Base-by-base conservation (phyloP, 1,139 yeast genomes). In the Kodamaea ohmeri region DNA sequence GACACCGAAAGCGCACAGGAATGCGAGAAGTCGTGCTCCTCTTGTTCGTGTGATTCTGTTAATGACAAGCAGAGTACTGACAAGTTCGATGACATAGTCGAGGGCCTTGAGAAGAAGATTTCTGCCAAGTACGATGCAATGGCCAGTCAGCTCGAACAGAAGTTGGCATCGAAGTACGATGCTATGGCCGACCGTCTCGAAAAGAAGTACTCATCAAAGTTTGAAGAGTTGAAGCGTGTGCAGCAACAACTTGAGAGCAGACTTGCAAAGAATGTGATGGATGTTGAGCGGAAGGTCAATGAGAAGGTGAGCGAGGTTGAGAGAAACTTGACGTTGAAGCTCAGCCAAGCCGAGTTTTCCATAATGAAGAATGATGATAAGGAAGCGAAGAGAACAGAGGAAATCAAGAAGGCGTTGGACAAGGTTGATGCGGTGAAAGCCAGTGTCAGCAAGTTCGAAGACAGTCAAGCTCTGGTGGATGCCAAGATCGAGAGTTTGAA, bases 271-370 rank as follows among this genome's bases (percentile, higher is more conserved):
- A 11, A 17, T 12, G 13, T 6, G 15, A 16, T n/a, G 7, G 39
- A 35, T 17, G 27, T 35, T 18, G 48, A 46, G 25, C 37, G 42
- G 15, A 28, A 39, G 25, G 26, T 22, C 12, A 15, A 19, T 31
- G 21, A 9, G 6, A 22, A 16, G 25, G 29, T n/a, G 8, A 12
- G 8, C 7, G 16, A 25, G 15, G 17, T 25, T 8, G 28, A 25
- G 16, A 25, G 14, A 13, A 24, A 24, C 6, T 9, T 13, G 6
- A 24, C 8, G 8, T n/a, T 5, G 26, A 24, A 24, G 26, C 13
- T 24, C 26, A 24, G 14, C 7, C 6, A 20, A 6, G 22, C 9
- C 9, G 22, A 20, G 22, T 6, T 6, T 6, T 6, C 6, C 8
- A 9, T 20, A 6, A 20, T 6, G 8, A 9, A 21, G 15, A 16